A percentile compares a stretch with the other conserved stretches of the same genome.
These are phyloP conservation scores for Balamuthia mandrillaris DNA, from an alignment of 208 protist genomes.

Conservation along the genomic window DNA sequence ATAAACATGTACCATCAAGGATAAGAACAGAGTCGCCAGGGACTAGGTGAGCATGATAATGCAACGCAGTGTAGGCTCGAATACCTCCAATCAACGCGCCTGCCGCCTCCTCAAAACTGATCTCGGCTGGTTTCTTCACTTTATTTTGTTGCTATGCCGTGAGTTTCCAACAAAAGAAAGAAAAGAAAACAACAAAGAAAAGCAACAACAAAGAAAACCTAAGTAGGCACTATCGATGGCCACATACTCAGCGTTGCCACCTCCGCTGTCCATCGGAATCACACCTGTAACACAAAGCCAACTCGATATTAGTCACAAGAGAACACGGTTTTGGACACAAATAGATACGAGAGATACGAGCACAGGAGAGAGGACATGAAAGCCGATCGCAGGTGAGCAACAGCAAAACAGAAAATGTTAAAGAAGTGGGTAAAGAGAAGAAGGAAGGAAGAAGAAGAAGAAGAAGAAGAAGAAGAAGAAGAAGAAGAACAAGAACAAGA, in stretches of 20 bases:
- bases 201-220: neutral
- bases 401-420: neutral
- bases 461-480: too few relatives aligned
- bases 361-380: neutral
- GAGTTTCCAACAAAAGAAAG: neutral
- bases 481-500: too few relatives aligned
- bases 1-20: neutral
- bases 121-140: neutral
- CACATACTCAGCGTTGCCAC: conserved; percentile 12
- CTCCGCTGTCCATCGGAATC: neutral
- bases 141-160: neutral
- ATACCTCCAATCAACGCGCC: neutral
- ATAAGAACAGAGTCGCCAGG: conserved; percentile 9
- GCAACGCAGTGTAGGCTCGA: conserved; percentile 14
- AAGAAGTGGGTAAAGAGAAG: neutral
- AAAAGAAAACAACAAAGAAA: neutral
- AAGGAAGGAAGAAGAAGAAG: neutral
- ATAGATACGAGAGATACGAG: too few relatives aligned
- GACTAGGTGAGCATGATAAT: conserved; percentile 4
- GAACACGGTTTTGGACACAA: too few relatives aligned
- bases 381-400: neutral
- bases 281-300: too few relatives aligned
- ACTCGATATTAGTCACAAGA: too few relatives aligned
- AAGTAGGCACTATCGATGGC: neutral
- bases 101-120: conserved; percentile 7